Base-by-base conservation (phyloP, 768 basidiomycete species). In the Kwoniella heveanensis region DNA sequence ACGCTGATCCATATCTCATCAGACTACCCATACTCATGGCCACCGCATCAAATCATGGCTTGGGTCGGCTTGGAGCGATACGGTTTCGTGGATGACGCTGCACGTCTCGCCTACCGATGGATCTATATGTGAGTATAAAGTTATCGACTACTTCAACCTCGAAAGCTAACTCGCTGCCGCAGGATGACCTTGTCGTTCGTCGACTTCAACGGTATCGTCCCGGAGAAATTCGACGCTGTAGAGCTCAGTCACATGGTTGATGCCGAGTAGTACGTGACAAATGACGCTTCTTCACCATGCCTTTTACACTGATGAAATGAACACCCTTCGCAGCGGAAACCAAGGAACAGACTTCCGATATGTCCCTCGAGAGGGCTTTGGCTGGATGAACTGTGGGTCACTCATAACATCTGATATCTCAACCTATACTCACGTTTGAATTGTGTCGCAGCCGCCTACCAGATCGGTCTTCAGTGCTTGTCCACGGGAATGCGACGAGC, bases 181-280 rank as follows among this genome's bases (percentile, higher is more conserved):
- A 77, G 76, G 76, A 80, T 80, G 79, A 80, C 77, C 17, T 58
- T 67, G 2, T 70, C 71, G 0, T 72, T 71, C 54, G 93, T 96
- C 57, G 92, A 95, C 79, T 97, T 96, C 81, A 98, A 97, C 79
- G 95, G 95, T 2, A 92, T 96, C 36, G 93, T 98, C 1, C 94
- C 95, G 0, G 95, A 98, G 83, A 98, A 98, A 88, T 97, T 98
- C 79, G 93, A 99, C 75, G 95, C 93, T 1, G 95, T 99, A 68
- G 91, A 88, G 80, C 85, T 96, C 22, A 95, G 91, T 1, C 93
- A 97, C 77, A 85, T 97, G 51, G 94, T 99, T 6, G 94, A 95
- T 75, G 96, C 95, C 49, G 95, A 97, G 82, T 97, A 97, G 75
- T 77, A 49, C 72, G 75, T 64, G n/a, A n/a, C n/a, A n/a, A n/a